Conservation (phyloP, 345 rosid genomes). For the Hirschfeldia incana region DNA sequence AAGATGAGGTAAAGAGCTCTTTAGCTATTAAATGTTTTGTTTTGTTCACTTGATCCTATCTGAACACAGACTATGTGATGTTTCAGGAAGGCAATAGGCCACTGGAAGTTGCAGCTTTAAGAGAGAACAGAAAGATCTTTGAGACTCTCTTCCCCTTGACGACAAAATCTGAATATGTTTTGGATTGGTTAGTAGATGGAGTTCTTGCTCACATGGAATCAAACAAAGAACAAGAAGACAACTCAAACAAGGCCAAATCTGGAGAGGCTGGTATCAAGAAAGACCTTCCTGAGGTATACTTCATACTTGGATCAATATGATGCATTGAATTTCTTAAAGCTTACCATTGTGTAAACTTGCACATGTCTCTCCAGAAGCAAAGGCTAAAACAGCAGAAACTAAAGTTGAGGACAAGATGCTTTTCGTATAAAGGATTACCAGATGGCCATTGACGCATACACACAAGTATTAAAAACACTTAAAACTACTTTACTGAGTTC, state of each 20-base stretch:
- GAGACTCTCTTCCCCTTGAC: too few species aligned
- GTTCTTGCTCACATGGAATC: too few species aligned
- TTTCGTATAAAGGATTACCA: constrained; percentile 60
- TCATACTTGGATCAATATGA: too few species aligned
- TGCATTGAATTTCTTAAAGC: too few species aligned
- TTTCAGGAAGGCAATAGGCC: constrained; percentile 89
- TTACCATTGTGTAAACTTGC: too few species aligned
- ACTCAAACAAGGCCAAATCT: too few species aligned
- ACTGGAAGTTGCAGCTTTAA: constrained; percentile 78
- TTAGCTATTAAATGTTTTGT: too few species aligned
- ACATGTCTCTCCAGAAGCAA: constrained; percentile 59
- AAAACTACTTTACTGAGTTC: neutral
- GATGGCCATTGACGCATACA: constrained; percentile 70
- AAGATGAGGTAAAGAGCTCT: too few species aligned
- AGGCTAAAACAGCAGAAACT: constrained; percentile 80
- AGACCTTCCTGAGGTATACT: constrained; percentile 56
- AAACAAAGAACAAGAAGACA: too few species aligned
- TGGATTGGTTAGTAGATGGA: constrained; percentile 80
- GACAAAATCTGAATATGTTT: too few species aligned
- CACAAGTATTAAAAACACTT: constrained; percentile 55
- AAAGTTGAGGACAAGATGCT: constrained; percentile 91
- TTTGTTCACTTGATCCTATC: too few species aligned
- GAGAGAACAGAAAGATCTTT: constrained; percentile 63
- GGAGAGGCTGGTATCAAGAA: constrained; percentile 41
- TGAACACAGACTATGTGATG: too few species aligned